Conservation (phyloP, 805 yeast species). For the Wickerhamiella bombiphila region DNA sequence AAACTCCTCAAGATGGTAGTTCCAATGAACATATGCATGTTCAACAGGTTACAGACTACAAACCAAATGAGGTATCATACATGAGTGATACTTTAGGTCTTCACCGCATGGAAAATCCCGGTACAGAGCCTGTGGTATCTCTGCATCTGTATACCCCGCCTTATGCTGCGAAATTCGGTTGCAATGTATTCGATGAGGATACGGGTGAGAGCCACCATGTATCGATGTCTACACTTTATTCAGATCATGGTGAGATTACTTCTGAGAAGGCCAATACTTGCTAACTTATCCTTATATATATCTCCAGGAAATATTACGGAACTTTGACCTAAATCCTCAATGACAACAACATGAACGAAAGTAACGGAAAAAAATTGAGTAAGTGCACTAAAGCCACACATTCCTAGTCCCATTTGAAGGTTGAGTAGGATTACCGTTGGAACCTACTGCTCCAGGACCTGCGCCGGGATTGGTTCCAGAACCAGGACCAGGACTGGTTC, state of each 20-base stretch:
- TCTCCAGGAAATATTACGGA: background rate
- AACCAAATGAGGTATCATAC: conserved; percentile 38
- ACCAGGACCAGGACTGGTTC: no score
- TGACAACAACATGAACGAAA: no score
- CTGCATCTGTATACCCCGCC: conserved; percentile 69
- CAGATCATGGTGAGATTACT: conserved; percentile 38
- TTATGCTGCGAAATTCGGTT: conserved; percentile 42
- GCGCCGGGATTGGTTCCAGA: no score
- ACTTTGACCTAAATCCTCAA: no score
- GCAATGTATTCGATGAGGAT: conserved; percentile 31
- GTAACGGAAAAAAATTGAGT: no score
- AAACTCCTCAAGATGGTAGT: conserved; percentile 27
- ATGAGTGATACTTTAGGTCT: conserved; percentile 52
- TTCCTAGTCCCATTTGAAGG: no score
- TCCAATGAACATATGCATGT: conserved; percentile 17
- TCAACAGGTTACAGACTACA: conserved; percentile 18
- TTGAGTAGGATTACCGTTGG: no score
- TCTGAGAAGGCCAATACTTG: conserved; percentile 3
- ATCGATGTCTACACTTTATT: conserved; percentile 43
- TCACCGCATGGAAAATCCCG: conserved; percentile 45
- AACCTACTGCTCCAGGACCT: no score
- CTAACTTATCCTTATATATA: background rate
- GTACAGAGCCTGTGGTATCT: conserved; percentile 37
- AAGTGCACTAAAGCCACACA: no score
- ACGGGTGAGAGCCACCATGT: conserved; percentile 40